phyloP scores from a whole-genome alignment of 306 rosid species.

The Hippophae rhamnoides region DNA sequence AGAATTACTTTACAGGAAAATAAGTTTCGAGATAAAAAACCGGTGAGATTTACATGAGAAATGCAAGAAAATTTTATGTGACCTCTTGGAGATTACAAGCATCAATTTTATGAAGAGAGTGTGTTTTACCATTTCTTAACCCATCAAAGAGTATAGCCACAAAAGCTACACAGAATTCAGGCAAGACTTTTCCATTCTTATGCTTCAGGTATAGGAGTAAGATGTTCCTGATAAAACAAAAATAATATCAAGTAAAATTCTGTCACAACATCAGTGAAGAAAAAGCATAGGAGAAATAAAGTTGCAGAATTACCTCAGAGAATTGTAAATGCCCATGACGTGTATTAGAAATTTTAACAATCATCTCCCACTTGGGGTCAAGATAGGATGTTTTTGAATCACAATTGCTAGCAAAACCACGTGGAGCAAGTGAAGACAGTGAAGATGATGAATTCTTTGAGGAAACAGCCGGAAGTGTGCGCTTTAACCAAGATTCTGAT shows the following conservation, averaged over 20 bases:
- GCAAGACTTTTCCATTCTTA: slow-evolving; percentile 22
- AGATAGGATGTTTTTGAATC: slow-evolving; percentile 15
- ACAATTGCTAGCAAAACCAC: slow-evolving; percentile 14
- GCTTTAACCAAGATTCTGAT: slow-evolving; percentile 89
- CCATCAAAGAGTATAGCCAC: slow-evolving; percentile 4
- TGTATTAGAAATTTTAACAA: slow-evolving; percentile 39
- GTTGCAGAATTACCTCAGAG: slow-evolving; percentile 46
- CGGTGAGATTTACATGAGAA: slow-evolving; percentile 30
- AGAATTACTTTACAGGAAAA: slow-evolving; percentile 1
- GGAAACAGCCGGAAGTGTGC: slow-evolving; percentile 54
- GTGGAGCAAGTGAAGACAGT: slow-evolving; percentile 27
- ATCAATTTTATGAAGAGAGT: slow-evolving; percentile 3
- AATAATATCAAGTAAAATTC: slow-evolving; percentile 7
- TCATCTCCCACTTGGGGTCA: slow-evolving; percentile 42
- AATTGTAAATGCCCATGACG: slow-evolving; percentile 35
- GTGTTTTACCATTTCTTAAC: background rate
- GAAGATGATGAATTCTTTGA: slow-evolving; percentile 31
- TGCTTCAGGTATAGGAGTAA: slow-evolving; percentile 59
- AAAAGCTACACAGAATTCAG: slow-evolving; percentile 13
- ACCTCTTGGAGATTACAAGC: slow-evolving; percentile 3
- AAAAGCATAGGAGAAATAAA: slow-evolving; percentile 15
- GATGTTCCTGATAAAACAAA: slow-evolving; percentile 42
- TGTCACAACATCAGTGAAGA: slow-evolving; percentile 5
- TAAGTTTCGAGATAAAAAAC: slow-evolving; percentile 5
- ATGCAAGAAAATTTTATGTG: slow-evolving; percentile 18